Evolutionary conservation across 73 alveolate species (phyloP).

Genomic region (Uronychia setigera): DNA sequence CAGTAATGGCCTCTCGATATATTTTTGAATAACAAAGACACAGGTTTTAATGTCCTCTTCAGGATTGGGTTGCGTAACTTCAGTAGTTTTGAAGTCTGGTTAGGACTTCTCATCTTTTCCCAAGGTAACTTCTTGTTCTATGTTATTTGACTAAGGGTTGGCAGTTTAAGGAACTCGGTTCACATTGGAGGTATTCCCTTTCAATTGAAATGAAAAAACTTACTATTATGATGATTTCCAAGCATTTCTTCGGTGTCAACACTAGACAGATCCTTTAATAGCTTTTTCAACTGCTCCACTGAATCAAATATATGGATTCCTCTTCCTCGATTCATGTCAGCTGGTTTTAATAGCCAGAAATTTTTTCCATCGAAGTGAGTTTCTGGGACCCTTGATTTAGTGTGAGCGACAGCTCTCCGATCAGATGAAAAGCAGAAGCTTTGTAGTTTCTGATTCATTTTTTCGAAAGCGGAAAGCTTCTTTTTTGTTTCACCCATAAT

Average conservation of each 20-base stretch:
- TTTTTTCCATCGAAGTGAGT: conserved; percentile 82
- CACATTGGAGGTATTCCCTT: neutral
- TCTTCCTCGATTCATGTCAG: conserved; percentile 94
- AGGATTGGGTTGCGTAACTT: neutral
- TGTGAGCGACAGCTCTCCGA: neutral
- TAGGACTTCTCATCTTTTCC: neutral
- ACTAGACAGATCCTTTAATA: neutral
- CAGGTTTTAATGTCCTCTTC: conserved; percentile 5
- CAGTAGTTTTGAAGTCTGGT: neutral
- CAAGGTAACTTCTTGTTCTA: conserved; percentile 7
- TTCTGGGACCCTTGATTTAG: conserved; percentile 39
- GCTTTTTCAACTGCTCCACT: conserved; percentile 17
- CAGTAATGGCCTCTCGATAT: conserved; percentile 70
- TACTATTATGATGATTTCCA: neutral
- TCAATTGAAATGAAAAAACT: neutral
- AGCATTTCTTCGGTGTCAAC: neutral
- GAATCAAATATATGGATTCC: conserved; percentile 89
- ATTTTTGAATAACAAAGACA: conserved; percentile 66
- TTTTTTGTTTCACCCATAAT: neutral
- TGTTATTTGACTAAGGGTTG: neutral
- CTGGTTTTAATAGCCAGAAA: conserved; percentile 92
- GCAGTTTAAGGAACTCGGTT: neutral
- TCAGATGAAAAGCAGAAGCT: neutral
- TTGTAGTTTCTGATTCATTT: neutral
- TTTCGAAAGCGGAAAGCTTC: neutral